Base-by-base conservation (phyloP, 208 protist genomes). In the Wallacemonas sp. region DNA sequence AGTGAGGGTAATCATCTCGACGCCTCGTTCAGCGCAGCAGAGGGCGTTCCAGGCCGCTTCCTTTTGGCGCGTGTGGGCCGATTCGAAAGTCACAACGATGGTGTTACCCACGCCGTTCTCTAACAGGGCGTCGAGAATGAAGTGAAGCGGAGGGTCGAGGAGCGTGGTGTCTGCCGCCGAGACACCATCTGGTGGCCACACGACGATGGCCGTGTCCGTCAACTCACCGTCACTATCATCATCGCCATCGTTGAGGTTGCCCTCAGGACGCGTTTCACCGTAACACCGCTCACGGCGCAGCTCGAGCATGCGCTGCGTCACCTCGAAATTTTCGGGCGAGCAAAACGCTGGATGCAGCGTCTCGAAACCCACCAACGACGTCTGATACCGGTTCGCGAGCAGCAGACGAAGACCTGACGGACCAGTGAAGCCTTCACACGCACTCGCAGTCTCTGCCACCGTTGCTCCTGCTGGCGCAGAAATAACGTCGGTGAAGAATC, bases 371-470 rank as follows among this genome's bases (percentile, higher is more conserved):
- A 82, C 60, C 1, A 70, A 49, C 8, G 79, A 55, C 11, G 74
- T 75, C 55, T 84, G 79, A 57, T 87, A 86, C 14, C 63, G 72
- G 38, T 88, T 88, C 16, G 75, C 75, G 34, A 87, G 52, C 12
- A 62, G 54, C 36, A 68, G 11, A 56, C n/a, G n/a, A n/a, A n/a
- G n/a, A n/a, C n/a, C n/a, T n/a, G n/a, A n/a, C n/a, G n/a, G n/a
- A n/a, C n/a, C n/a, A n/a, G n/a, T n/a, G n/a, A n/a, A n/a, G n/a
- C n/a, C n/a, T n/a, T n/a, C n/a, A n/a, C n/a, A n/a, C n/a, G n/a
- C n/a, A n/a, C n/a, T n/a, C n/a, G n/a, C n/a, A n/a, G n/a, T n/a
- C n/a, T n/a, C n/a, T n/a, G n/a, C n/a, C n/a, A n/a, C n/a, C n/a
- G n/a, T n/a, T n/a, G n/a, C n/a, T n/a, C n/a, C n/a, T n/a, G n/a